Conservation (phyloP, 2,329 filamentous ascomycete genomes). For the Cadophora luteo-olivacea region DNA sequence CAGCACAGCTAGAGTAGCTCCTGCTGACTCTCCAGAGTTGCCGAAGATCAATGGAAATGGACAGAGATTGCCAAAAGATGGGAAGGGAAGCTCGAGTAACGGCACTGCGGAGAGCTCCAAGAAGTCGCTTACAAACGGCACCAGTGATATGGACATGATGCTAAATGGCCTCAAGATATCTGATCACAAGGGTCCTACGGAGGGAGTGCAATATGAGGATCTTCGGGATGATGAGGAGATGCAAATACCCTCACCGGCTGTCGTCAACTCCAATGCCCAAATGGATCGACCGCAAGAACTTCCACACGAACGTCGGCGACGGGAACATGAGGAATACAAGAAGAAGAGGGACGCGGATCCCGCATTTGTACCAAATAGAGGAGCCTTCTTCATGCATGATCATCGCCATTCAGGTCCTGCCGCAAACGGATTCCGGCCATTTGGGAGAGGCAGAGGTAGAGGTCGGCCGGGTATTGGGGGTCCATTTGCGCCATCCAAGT, state of each 20-base stretch:
- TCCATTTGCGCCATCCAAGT: constrained; percentile 68
- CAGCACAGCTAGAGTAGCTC: constrained; percentile 67
- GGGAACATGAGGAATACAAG: constrained; percentile 90
- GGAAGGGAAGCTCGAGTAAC: constrained; percentile 38
- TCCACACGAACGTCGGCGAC: constrained; percentile 73
- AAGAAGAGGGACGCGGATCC: constrained; percentile 88
- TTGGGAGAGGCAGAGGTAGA: constrained; percentile 68
- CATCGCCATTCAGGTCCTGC: constrained; percentile 80
- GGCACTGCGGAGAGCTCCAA: constrained; percentile 47
- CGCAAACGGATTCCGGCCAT: constrained; percentile 78
- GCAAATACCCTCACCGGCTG: constrained; percentile 40
- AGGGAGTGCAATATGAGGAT: constrained; percentile 44
- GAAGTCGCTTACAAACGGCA: constrained; percentile 48
- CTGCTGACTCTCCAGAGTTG: constrained; percentile 47
- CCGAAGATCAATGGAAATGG: constrained; percentile 46
- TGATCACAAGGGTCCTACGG: constrained; percentile 34
- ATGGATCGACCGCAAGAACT: constrained; percentile 58
- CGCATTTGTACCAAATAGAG: constrained; percentile 91
- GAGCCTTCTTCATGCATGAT: constrained; percentile 97
- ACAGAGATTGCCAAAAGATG: constrained; percentile 42
- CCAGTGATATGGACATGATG: constrained; percentile 63
- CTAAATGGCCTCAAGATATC: constrained; percentile 53
- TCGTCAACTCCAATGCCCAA: constrained; percentile 47
- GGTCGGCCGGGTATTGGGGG: constrained; percentile 63
- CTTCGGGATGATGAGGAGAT: constrained; percentile 39